These are phyloP conservation scores for Xylariaceae sp. DNA, from an alignment of 2,329 filamentous ascomycete genomes.

Conservation along the genomic window DNA sequence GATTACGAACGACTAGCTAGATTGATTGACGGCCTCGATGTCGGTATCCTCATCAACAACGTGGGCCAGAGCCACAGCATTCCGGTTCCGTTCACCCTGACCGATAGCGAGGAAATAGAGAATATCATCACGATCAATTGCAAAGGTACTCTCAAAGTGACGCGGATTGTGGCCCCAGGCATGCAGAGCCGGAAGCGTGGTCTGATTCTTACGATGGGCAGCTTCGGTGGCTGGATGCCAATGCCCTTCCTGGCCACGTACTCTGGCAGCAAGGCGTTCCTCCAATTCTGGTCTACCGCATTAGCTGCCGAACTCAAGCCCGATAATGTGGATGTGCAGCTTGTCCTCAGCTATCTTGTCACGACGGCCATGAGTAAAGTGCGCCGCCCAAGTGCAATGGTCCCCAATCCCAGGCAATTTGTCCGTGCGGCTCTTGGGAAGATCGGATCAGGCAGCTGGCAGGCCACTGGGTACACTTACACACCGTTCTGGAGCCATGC, in stretches of 20 bases:
- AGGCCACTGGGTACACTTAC: constrained; percentile 77
- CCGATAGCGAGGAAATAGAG: constrained; percentile 73
- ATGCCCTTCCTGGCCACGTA: constrained; percentile 93
- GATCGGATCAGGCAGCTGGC: constrained; percentile 77
- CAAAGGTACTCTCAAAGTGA: constrained; percentile 82
- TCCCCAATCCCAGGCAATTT: constrained; percentile 80
- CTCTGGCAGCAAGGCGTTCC: constrained; percentile 95
- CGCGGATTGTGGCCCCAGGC: constrained; percentile 77
- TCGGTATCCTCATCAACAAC: constrained; percentile 92
- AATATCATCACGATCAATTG: constrained; percentile 97
- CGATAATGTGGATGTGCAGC: constrained; percentile 81
- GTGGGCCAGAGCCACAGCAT: constrained; percentile 93
- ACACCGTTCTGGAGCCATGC: constrained; percentile 94
- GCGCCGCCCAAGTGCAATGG: constrained; percentile 69
- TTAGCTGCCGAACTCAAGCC: constrained; percentile 79
- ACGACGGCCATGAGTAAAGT: constrained; percentile 98
- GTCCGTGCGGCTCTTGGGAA: constrained; percentile 76
- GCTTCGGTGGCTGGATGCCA: constrained; percentile 88
- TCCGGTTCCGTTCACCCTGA: constrained; percentile 83
- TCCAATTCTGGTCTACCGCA: constrained; percentile 92
- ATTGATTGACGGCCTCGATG: constrained; percentile 69
- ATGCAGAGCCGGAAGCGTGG: constrained; percentile 83
- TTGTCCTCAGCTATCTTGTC: constrained; percentile 89
- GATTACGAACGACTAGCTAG: constrained; percentile 76
- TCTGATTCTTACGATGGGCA: constrained; percentile 94